Percentiles rank a stretch among this genome's conserved stretches.
phyloP scores from a whole-genome alignment of 2,329 filamentous ascomycete species.

The Xylariaceae sp. region DNA sequence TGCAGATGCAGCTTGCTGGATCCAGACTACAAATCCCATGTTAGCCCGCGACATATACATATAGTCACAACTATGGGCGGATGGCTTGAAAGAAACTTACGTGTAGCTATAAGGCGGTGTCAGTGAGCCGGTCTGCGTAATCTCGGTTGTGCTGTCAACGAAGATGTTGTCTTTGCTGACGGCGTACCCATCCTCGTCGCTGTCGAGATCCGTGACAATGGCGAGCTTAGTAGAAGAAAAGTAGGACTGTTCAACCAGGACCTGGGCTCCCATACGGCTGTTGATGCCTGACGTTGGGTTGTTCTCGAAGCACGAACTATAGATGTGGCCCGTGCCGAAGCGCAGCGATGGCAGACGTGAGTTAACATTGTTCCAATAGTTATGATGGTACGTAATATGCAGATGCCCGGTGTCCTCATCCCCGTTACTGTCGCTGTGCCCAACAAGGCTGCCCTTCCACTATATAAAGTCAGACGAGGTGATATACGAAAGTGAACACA shows the following conservation, averaged over 20 bases:
- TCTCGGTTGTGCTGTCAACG: slow-evolving; percentile 42
- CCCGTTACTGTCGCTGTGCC: slow-evolving; percentile 64
- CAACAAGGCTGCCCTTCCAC: slow-evolving; percentile 63
- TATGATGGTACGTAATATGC: slow-evolving; percentile 69
- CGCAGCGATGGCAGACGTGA: slow-evolving; percentile 67
- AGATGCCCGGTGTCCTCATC: slow-evolving; percentile 66
- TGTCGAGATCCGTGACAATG: slow-evolving; percentile 51
- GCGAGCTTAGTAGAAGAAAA: slow-evolving; percentile 52
- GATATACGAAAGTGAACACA: not conserved
- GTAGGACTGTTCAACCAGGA: slow-evolving; percentile 58
- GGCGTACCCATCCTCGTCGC: slow-evolving; percentile 51
- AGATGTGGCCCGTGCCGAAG: slow-evolving; percentile 69
- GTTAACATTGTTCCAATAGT: slow-evolving; percentile 69
- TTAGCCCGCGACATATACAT: not conserved
- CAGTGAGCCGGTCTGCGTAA: slow-evolving; percentile 43
- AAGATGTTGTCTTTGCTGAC: slow-evolving; percentile 53
- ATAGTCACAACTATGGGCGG: not conserved
- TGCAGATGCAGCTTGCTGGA: slow-evolving; percentile 31
- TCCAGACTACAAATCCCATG: slow-evolving; percentile 14
- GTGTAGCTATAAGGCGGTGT: slow-evolving; percentile 46
- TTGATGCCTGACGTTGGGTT: slow-evolving; percentile 54
- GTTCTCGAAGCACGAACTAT: slow-evolving; percentile 57
- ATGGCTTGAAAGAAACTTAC: slow-evolving; percentile 31
- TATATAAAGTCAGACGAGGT: not conserved
- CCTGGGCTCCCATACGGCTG: slow-evolving; percentile 57